A percentile compares a stretch with the other conserved stretches of the same genome.
Evolutionary conservation across 2,329 filamentous ascomycete genomes (phyloP).

Genomic region (Orbilia quercus): DNA sequence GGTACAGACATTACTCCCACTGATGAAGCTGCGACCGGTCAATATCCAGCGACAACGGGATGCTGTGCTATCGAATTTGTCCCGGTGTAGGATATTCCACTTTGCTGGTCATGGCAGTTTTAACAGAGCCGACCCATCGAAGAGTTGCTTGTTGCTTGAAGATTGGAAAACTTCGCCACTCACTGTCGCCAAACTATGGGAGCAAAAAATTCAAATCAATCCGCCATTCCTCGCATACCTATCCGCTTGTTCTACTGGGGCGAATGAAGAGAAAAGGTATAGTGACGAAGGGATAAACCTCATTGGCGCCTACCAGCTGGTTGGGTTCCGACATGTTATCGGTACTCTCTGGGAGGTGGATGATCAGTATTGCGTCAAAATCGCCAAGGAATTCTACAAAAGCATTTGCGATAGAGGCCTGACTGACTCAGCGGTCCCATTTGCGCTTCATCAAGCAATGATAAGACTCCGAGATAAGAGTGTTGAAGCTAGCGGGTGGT

Average conservation of each 20-base stretch:
- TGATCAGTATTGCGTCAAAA: slow-evolving; percentile 48
- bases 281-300: slow-evolving; percentile 33
- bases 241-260: slow-evolving; percentile 32
- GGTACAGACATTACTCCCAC: not conserved
- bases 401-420: slow-evolving; percentile 9
- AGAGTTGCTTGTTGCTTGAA: slow-evolving; percentile 60
- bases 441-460: slow-evolving; percentile 15
- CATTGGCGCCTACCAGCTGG: slow-evolving; percentile 15
- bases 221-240: slow-evolving; percentile 34
- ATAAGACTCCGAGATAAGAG: not conserved
- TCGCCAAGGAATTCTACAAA: slow-evolving; percentile 57
- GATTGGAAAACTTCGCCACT: slow-evolving; percentile 24
- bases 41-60: slow-evolving; percentile 23
- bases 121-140: slow-evolving; percentile 60
- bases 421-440: not conserved
- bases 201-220: slow-evolving; percentile 17
- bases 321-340: slow-evolving; percentile 57
- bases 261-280: not conserved
- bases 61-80: slow-evolving; percentile 60
- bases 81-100: slow-evolving; percentile 63
- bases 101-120: slow-evolving; percentile 64
- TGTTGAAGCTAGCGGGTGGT: not conserved
- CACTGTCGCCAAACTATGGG: slow-evolving; percentile 5
- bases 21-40: slow-evolving; percentile 3
- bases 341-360: slow-evolving; percentile 64